Base-by-base conservation (phyloP, 768 basidiomycete species). In the Amyloporia xantha region DNA sequence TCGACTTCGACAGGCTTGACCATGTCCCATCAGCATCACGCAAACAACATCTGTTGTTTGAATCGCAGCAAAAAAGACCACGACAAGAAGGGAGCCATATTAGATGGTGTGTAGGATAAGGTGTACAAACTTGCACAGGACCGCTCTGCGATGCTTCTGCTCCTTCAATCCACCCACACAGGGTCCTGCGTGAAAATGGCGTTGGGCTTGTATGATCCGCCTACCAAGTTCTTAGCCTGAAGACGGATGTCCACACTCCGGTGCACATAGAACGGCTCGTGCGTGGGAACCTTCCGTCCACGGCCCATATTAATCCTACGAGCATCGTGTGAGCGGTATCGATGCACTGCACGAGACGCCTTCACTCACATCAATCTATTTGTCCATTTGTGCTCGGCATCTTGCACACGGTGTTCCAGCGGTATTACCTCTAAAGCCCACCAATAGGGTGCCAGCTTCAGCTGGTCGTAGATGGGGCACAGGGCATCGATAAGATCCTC, bases 401-500 rank as follows among this genome's bases (percentile, higher is more conserved):
- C 42, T 47, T 61, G 62, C 20, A 43, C 35, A 26, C 63, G 57
- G 41, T 65, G 63, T 44, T 41, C 42, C 36, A 65, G 49, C 35
- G 69, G 69, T 21, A 72, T 13, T 7, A 70, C 46, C 62, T 89
- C 86, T 25, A 89, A 64, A 19, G 80, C 54, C 86, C 86, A 88
- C 86, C 86, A 88, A 0, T 41, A 44, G 41, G 55, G 67, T 20
- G 64, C 51, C 4, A 70, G 55, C n/a, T 62, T 54, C 25, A 88
- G 71, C 66, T 84, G 74, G 62, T 88, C 85, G 49, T 79, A 77
- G 3, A 71, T 60, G 0, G 66, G 68, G 44, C 67, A 67, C 12
- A 82, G 47, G 4, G 78, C 77, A 54, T 88, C 86, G 2, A 62
- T 60, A 26, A 84, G 53, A 26, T 88, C 85, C 52, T 86, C 82